phyloP scores from a whole-genome alignment of 2,329 filamentous ascomycete species.

The Trichoderma sp. region DNA sequence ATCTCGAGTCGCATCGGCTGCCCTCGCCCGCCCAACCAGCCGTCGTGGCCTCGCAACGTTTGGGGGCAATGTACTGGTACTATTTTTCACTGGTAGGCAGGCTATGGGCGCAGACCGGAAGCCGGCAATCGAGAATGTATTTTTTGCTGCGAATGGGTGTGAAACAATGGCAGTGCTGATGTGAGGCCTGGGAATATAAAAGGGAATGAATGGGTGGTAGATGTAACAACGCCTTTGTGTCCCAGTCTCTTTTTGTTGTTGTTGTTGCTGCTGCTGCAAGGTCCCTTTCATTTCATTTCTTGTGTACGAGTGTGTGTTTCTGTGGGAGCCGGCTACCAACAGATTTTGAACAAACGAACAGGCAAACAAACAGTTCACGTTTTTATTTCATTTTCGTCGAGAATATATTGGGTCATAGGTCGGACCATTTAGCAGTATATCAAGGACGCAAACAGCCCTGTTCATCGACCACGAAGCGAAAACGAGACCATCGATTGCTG shows the following conservation, averaged over 20 bases:
- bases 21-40: slow-evolving; percentile 8
- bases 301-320: neutral
- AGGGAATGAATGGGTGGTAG: neutral
- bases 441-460: slow-evolving; percentile 1
- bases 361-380: neutral
- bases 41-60: neutral
- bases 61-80: neutral
- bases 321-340: slow-evolving; percentile 4
- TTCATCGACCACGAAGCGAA: neutral
- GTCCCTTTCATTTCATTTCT: neutral
- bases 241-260: neutral
- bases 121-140: neutral
- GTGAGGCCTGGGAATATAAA: neutral
- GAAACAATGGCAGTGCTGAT: neutral
- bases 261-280: slow-evolving; percentile 7
- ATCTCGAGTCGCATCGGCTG: slow-evolving; percentile 2
- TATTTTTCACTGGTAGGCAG: neutral
- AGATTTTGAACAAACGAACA: slow-evolving; percentile 9
- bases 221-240: neutral
- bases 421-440: neutral
- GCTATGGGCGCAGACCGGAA: neutral
- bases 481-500: neutral
- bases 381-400: neutral
- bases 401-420: neutral
- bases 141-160: neutral